These are phyloP conservation scores for Pichia deserticola DNA, from an alignment of 805 yeast genomes.

Conservation along the genomic window DNA sequence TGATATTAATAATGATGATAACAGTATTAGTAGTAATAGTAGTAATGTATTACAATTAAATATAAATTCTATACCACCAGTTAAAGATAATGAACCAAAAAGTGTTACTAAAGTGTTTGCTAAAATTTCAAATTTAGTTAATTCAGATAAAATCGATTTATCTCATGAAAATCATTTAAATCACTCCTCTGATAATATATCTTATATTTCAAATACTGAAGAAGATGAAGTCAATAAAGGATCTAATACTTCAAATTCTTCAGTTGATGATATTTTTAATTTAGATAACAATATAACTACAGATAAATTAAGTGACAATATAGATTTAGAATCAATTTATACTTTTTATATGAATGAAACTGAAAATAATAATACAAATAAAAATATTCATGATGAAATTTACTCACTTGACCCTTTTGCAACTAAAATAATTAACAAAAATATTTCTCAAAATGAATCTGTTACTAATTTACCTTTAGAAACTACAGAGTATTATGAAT, in stretches of 20 bases:
- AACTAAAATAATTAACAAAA: neutral
- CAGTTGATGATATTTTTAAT: neutral
- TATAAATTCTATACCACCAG: neutral
- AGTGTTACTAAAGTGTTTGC: constrained; percentile 1
- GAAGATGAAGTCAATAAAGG: no score
- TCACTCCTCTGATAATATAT: neutral
- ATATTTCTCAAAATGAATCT: neutral
- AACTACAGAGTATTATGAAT: neutral
- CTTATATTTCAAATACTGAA: neutral
- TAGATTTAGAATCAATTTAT: constrained; percentile 1
- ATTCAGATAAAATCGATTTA: constrained; percentile 16
- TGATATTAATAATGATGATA: no score
- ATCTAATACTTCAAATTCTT: neutral
- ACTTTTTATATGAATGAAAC: neutral
- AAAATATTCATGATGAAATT: neutral
- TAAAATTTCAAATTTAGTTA: constrained; percentile 7
- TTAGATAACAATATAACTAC: constrained; percentile 9
- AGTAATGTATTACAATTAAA: neutral
- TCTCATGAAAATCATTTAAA: constrained; percentile 3
- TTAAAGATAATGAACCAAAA: neutral
- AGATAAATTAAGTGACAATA: neutral
- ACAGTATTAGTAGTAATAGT: no score
- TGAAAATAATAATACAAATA: neutral
- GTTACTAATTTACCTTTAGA: neutral
- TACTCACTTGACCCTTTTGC: neutral